These are phyloP conservation scores for Triticum aestivum DNA, from an alignment of 176 grass and related monocot species.

Conservation along the genomic window IWGSC_CS_RefSeq_v2.1 NC_057813.1:633816469-633816968, in stretches of 20 bases:
- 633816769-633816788: background rate
- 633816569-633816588: background rate
- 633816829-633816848: background rate
- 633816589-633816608: background rate
- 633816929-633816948: conserved; percentile 42
- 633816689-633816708: background rate
- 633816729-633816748: conserved; percentile 17
- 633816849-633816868: background rate
- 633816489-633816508: background rate
- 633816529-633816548: too few species aligned
- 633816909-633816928: conserved; percentile 27
- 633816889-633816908: background rate
- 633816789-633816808: background rate
- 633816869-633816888: background rate
- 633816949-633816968: background rate
- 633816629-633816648: background rate
- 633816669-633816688: too few species aligned
- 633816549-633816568: conserved; percentile 15
- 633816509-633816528: background rate
- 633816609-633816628: background rate
- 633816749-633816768: background rate
- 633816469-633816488: conserved; percentile 14
- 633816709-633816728: background rate
- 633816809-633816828: background rate
- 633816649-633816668: background rate